phyloP scores from a whole-genome alignment of 345 rosid species.

The Pseudoturritis turrita region DNA sequence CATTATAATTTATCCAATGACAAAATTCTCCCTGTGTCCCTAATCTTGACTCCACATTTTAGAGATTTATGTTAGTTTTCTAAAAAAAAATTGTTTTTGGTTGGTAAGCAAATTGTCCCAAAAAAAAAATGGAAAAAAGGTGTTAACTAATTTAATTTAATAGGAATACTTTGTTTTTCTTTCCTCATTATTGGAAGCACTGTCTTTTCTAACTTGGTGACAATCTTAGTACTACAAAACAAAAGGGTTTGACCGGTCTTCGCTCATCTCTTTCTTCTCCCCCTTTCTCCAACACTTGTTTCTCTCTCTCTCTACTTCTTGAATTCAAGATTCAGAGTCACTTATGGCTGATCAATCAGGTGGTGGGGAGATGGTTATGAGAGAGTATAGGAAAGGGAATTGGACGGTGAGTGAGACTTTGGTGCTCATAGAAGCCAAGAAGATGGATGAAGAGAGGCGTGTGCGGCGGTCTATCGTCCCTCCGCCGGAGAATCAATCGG shows the following conservation, averaged over 20 bases:
- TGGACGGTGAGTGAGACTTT: slow-evolving; percentile 74
- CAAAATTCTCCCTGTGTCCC: too few species aligned
- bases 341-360: slow-evolving; percentile 37
- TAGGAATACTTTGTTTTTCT: background rate
- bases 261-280: slow-evolving; percentile 12
- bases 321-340: background rate
- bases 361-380: slow-evolving; percentile 28
- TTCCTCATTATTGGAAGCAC: background rate
- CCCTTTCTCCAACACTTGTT: background rate
- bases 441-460: slow-evolving; percentile 72
- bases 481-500: background rate
- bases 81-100: too few species aligned
- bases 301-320: slow-evolving; percentile 8
- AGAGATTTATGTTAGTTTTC: too few species aligned
- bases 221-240: slow-evolving; percentile 7
- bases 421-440: slow-evolving; percentile 69
- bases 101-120: too few species aligned
- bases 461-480: slow-evolving; percentile 31
- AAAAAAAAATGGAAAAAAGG: too few species aligned
- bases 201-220: slow-evolving; percentile 21
- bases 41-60: too few species aligned
- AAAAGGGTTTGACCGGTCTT: slow-evolving; percentile 20
- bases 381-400: slow-evolving; percentile 76
- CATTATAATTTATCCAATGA: too few species aligned
- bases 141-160: too few species aligned